Evolutionary conservation across 768 basidiomycete species (phyloP).

Genomic region (Pulveroboletus sp.): DNA sequence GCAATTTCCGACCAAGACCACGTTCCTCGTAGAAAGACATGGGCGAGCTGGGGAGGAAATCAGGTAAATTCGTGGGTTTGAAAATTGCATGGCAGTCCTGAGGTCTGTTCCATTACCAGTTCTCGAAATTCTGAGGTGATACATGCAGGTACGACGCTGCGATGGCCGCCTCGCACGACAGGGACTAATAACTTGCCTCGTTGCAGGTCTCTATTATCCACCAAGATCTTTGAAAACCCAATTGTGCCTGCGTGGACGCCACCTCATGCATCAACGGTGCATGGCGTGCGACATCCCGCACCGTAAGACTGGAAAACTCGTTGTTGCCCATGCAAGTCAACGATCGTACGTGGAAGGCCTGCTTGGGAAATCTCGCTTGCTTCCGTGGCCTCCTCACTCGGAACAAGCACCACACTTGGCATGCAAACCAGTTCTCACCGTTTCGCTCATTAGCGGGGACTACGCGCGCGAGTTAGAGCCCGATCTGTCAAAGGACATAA

Average conservation of each 20-base stretch:
- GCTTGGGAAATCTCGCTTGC: slow-evolving; percentile 52
- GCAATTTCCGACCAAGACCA: slow-evolving; percentile 62
- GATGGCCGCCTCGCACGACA: neutral
- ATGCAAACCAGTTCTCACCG: slow-evolving; percentile 47
- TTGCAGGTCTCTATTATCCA: slow-evolving; percentile 79
- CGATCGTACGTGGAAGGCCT: slow-evolving; percentile 66
- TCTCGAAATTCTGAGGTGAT: slow-evolving; percentile 95
- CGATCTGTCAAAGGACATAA: slow-evolving; percentile 67
- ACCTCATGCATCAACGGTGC: slow-evolving; percentile 80
- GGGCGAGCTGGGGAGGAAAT: slow-evolving; percentile 76
- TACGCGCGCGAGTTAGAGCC: slow-evolving; percentile 78
- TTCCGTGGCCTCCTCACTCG: slow-evolving; percentile 50
- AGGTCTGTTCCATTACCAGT: slow-evolving; percentile 38
- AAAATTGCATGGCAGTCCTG: no score
- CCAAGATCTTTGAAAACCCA: slow-evolving; percentile 76
- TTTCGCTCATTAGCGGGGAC: slow-evolving; percentile 61
- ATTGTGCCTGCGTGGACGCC: slow-evolving; percentile 81
- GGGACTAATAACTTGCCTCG: neutral
- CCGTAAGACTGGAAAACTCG: slow-evolving; percentile 81
- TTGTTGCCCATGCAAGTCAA: slow-evolving; percentile 74
- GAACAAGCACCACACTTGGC: slow-evolving; percentile 12
- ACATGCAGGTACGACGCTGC: slow-evolving; percentile 60
- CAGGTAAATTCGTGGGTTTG: slow-evolving; percentile 44
- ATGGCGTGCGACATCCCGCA: slow-evolving; percentile 55
- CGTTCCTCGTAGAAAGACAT: slow-evolving; percentile 80